Base-by-base conservation (phyloP, 2,329 filamentous ascomycete genomes). In the Trichophyton schoenleinii region DNA sequence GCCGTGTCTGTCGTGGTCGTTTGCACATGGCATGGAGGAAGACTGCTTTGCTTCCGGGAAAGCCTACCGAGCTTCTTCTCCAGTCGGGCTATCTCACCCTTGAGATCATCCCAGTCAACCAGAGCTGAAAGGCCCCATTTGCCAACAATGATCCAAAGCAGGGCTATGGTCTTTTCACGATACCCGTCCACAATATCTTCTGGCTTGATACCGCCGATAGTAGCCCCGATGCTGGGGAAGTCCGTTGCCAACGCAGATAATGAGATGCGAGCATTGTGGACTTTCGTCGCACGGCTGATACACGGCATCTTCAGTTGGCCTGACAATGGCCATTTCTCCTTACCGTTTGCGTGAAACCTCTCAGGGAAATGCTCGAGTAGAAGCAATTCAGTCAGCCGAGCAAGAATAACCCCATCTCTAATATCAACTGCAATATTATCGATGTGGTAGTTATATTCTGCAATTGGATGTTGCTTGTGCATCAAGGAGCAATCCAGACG, bases 141-240 rank as follows among this genome's bases (percentile, higher is more conserved):
- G 46, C 80, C 80, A 42, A 86, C 78, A 22, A 87, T 73, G 2
- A 76, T 75, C 83, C 83, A 86, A 3, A 87, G 74, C 8, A 86
- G 73, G 3, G 77, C 79, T 52, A 87, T 74, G 0, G 83, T 86
- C 70, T 83, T 85, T 67, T 87, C 83, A 7, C 84, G 79, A 66
- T 85, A 82, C 1, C 84, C 84, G 65, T 86, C 79, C 5, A 87
- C 82, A 55, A 87, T 80, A 60, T 86, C 81, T 44, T 81, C 79
- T 0, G 83, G 77, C 13, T 71, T 75, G 41, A 84, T 71, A 38
- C 75, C 73, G 22, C 72, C 70, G 4, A 77, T 68, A 11, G 79
- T 73, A 11, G 69, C 67, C 3, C 70, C 72, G 11, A 78, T 70
- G 1, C 77, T 76, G 9, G 69, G 70, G 6, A 79, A 71, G 9